Evolutionary conservation across 2,329 filamentous ascomycete species (phyloP), one percentile per base, ranked within the genome.

Genomic region (Verticillium nubilum): DNA sequence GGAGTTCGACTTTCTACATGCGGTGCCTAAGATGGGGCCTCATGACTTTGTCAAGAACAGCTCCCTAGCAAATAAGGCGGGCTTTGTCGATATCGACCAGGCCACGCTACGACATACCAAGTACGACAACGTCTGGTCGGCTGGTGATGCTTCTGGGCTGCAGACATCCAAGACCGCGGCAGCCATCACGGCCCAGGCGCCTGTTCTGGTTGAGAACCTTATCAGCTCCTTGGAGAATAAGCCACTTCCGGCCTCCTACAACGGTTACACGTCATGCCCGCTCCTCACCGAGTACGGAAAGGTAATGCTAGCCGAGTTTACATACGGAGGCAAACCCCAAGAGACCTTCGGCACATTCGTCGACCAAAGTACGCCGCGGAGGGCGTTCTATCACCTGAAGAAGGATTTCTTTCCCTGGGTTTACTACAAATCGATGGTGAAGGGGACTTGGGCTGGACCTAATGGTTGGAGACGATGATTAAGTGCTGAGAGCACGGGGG

Each of bases 221-320:
- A 62, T 78, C 25, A 61, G 67, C 1, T 61, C 67, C 17, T 68
- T 78, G 61, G 67, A 70, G 5, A 74, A 74, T 54, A 67, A 71
- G 60, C 65, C 71, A 58, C 64, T 60, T 1, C 65, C 66, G 54
- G 69, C 71, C 5, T 64, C 60, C 5, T 79, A 79, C 61, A 75
- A 77, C 56, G 77, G 77, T 52, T 79, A 79, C 63, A 75, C 77
- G 1, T 76, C 73, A 12, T 79, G 77, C 67, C 77, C 77, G n/a
- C 70, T 79, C 42, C 65, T 78, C 29, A 79, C 76, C 0, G 73
- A 74, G 58, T 74, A 79, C 62, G 70, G 70, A 54, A 75, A 78
- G 69, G 72, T 79, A 37, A 73, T 79, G 72, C 73, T 79, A 57
- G 76, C 74, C 63, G 77, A 79, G 70, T 79, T 79, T 70, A 78